Evolutionary conservation across 495 filamentous ascomycete species (phyloP).

Genomic region (Penicillium tannophilum): DNA sequence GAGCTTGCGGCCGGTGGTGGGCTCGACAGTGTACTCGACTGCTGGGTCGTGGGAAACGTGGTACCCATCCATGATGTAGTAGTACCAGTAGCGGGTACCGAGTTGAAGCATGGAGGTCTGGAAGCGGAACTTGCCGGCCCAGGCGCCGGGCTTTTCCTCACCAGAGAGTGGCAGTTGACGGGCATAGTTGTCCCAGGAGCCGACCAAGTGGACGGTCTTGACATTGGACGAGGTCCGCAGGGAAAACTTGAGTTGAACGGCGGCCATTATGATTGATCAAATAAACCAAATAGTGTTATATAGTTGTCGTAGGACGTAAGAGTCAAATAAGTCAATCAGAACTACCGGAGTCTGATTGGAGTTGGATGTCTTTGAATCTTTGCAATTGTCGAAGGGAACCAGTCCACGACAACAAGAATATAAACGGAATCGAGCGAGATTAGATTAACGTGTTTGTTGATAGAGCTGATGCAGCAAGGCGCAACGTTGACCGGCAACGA

Average conservation of each 20-base stretch:
- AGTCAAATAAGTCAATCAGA: conserved; percentile 21
- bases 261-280: conserved; percentile 67
- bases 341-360: conserved; percentile 26
- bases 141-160: conserved; percentile 83
- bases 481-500: conserved; percentile 57
- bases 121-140: conserved; percentile 96
- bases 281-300: conserved; percentile 22
- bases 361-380: conserved; percentile 9
- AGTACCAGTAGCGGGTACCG: conserved; percentile 97
- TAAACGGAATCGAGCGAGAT: conserved; percentile 57
- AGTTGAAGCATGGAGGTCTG: conserved; percentile 79
- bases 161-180: conserved; percentile 90
- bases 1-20: conserved; percentile 92
- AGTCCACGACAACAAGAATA: conserved; percentile 34
- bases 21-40: conserved; percentile 85
- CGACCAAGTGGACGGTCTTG: conserved; percentile 96
- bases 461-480: conserved; percentile 37
- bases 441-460: conserved; percentile 52
- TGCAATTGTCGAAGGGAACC: conserved; percentile 25
- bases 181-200: conserved; percentile 97
- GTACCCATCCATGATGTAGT: conserved; percentile 99
- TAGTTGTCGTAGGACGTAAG: conserved; percentile 28
- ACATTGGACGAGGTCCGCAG: conserved; percentile 94
- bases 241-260: conserved; percentile 83
- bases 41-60: conserved; percentile 97